Conservation (phyloP, 2,329 filamentous ascomycete species). For the Cryphonectria carpinicola region DNA sequence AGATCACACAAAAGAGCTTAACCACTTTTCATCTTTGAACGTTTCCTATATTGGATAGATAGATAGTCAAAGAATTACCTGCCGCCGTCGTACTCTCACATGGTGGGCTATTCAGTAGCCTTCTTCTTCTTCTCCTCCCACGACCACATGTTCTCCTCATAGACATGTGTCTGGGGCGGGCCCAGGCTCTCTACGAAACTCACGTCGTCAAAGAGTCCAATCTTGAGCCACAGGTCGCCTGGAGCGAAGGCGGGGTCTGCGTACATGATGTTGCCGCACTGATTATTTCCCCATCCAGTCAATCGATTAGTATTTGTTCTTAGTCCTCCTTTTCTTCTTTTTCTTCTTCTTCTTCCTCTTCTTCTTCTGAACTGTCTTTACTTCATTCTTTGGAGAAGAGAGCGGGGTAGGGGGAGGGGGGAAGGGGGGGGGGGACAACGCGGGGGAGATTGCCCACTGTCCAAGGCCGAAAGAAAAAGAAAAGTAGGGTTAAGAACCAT, state of each 20-base stretch:
- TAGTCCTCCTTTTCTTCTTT: not conserved
- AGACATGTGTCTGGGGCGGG: slow-evolving; percentile 13
- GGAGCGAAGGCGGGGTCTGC: not conserved
- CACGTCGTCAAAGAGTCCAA: slow-evolving; percentile 20
- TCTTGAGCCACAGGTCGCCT: slow-evolving; percentile 13
- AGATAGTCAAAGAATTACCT: not conserved
- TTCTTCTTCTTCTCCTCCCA: slow-evolving; percentile 13
- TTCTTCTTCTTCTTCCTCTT: not conserved
- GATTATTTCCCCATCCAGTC: not conserved
- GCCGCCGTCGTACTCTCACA: not conserved
- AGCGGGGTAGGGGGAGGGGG: not conserved
- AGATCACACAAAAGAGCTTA: not conserved
- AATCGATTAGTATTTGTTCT: not conserved
- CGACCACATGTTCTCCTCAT: slow-evolving; percentile 13
- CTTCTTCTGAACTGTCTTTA: not conserved
- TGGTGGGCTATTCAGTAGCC: not conserved
- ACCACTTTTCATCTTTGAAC: not conserved
- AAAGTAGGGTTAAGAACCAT: not conserved
- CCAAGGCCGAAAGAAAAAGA: not conserved
- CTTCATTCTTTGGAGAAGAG: not conserved
- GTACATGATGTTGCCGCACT: slow-evolving; percentile 24
- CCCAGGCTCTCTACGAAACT: slow-evolving; percentile 14
- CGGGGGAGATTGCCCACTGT: not conserved
- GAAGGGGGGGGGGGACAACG: no score
- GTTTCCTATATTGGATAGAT: not conserved